phyloP scores from a whole-genome alignment of 257 asterid species.

The Thymus mandschuricus region DNA sequence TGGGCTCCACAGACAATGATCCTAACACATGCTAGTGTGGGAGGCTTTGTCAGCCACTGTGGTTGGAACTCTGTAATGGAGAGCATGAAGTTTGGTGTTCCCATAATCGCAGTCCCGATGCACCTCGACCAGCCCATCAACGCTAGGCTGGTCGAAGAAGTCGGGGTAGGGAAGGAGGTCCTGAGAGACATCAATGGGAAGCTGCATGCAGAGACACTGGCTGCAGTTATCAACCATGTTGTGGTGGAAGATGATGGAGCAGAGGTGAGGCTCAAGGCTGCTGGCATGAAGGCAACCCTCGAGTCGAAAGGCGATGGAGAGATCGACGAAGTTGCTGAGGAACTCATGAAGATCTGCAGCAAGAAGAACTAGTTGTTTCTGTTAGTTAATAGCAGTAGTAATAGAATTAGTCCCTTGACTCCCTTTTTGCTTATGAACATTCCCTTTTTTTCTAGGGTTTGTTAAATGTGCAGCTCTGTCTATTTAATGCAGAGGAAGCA shows the following conservation, averaged over 20 bases:
- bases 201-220: slow-evolving; percentile 30
- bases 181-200: slow-evolving; percentile 33
- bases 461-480: slow-evolving; percentile 24
- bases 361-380: slow-evolving; percentile 3
- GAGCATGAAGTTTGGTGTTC: slow-evolving; percentile 47
- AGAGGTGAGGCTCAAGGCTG: slow-evolving; percentile 28
- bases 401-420: background rate
- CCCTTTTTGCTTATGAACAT: background rate
- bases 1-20: slow-evolving; percentile 49
- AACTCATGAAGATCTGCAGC: slow-evolving; percentile 27
- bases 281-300: slow-evolving; percentile 27
- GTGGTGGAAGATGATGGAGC: slow-evolving; percentile 37
- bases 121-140: slow-evolving; percentile 55
- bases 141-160: slow-evolving; percentile 48
- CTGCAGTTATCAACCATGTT: slow-evolving; percentile 35
- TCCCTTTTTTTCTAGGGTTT: background rate
- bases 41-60: slow-evolving; percentile 51
- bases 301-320: slow-evolving; percentile 29
- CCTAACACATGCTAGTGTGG: slow-evolving; percentile 35
- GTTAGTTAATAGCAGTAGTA: background rate
- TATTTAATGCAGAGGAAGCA: slow-evolving; percentile 30
- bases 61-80: slow-evolving; percentile 53
- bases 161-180: slow-evolving; percentile 49
- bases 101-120: slow-evolving; percentile 49
- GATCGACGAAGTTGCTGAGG: slow-evolving; percentile 34